phyloP scores from a whole-genome alignment of 2,329 filamentous ascomycete genomes.

The Chalara sp. region DNA sequence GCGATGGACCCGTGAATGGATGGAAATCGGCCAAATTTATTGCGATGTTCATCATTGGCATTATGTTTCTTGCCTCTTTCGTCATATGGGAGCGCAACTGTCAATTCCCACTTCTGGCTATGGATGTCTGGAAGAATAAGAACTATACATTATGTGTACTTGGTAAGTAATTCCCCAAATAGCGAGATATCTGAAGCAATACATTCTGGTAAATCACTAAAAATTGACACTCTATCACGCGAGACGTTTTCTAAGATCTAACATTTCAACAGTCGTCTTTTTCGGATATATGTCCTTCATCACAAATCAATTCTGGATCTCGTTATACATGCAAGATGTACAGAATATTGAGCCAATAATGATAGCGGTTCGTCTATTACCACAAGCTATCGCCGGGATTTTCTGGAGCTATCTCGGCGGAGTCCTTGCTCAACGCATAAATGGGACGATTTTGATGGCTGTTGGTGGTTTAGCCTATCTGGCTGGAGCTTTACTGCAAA shows the following conservation, averaged over 20 bases:
- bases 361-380: constrained; percentile 53
- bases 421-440: constrained; percentile 53
- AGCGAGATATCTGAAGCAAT: no score
- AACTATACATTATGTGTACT: constrained; percentile 53
- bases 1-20: constrained; percentile 40
- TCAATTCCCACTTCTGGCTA: constrained; percentile 43
- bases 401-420: constrained; percentile 58
- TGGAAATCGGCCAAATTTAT: constrained; percentile 59
- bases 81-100: constrained; percentile 55
- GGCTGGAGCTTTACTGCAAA: constrained; percentile 41
- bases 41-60: constrained; percentile 52
- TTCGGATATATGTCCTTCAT: constrained; percentile 59
- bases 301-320: constrained; percentile 53
- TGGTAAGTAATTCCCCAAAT: constrained; percentile 24
- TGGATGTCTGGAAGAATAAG: constrained; percentile 50
- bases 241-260: no score
- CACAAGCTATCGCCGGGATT: constrained; percentile 57
- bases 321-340: constrained; percentile 58
- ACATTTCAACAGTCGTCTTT: constrained; percentile 17
- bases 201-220: no score
- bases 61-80: constrained; percentile 49
- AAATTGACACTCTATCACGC: no score
- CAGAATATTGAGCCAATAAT: constrained; percentile 42
- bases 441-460: constrained; percentile 55
- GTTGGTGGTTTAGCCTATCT: constrained; percentile 35